A percentile compares a stretch with the other conserved stretches of the same genome.
These are phyloP conservation scores for Aspergillus steynii DNA, from an alignment of 495 filamentous ascomycete genomes.

Conservation along the genomic window DNA sequence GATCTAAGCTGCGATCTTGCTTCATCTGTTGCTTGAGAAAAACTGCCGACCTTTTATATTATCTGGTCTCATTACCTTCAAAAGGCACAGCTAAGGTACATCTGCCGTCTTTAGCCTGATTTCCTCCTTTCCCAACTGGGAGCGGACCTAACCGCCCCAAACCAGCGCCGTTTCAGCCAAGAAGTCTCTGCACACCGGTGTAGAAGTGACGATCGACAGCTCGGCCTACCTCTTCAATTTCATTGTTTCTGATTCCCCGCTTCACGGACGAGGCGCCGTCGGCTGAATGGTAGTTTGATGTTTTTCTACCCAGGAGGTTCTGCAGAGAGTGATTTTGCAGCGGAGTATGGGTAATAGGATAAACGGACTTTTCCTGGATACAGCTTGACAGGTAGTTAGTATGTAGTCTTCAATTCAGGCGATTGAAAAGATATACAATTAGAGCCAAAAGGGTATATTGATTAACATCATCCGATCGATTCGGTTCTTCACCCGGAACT, in stretches of 20 bases:
- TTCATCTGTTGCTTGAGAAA: not conserved
- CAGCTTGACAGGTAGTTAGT: too few relatives aligned
- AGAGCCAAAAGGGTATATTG: not conserved
- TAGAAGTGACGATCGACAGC: not conserved
- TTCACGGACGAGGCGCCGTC: not conserved
- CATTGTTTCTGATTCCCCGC: not conserved
- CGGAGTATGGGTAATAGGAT: not conserved
- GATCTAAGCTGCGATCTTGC: not conserved
- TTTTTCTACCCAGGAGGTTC: not conserved
- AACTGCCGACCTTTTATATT: not conserved
- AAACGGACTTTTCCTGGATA: not conserved
- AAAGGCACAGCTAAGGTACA: not conserved
- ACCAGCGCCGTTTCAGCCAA: not conserved
- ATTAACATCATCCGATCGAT: not conserved
- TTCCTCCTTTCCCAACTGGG: not conserved
- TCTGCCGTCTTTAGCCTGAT: not conserved
- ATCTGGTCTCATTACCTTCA: not conserved
- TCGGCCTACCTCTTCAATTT: not conserved
- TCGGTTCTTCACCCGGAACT: not conserved
- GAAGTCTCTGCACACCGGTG: not conserved
- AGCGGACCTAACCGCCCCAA: not conserved
- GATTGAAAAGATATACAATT: too few relatives aligned
- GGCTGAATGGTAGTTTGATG: not conserved
- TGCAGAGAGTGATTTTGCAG: not conserved
- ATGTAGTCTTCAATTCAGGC: too few relatives aligned